A percentile compares a stretch with the other conserved stretches of the same genome.
Conservation (phyloP, 306 rosid species). For the Arachis hypogaea region DNA sequence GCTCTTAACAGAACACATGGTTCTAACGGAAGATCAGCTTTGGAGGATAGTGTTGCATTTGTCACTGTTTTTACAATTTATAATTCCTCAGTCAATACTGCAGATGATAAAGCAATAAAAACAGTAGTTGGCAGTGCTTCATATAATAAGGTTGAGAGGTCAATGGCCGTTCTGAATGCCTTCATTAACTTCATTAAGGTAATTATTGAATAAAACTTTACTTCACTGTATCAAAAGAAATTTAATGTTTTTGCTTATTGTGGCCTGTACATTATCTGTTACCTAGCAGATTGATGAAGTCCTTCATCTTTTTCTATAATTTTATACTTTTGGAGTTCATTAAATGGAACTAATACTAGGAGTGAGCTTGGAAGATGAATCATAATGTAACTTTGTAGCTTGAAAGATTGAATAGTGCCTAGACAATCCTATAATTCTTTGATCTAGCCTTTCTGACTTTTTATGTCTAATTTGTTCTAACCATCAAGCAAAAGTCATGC, state of each 20-base stretch:
- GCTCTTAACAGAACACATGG: conserved; percentile 70
- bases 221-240: not conserved
- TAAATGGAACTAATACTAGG: conserved; percentile 16
- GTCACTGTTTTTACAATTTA: conserved; percentile 81
- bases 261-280: not conserved
- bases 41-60: conserved; percentile 51
- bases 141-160: conserved; percentile 70
- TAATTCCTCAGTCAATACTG: conserved; percentile 54
- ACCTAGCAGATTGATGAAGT: conserved; percentile 28
- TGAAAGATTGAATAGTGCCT: not conserved
- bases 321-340: conserved; percentile 32
- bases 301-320: not conserved
- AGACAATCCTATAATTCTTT: not conserved
- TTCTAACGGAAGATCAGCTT: conserved; percentile 38
- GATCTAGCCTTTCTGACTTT: not conserved
- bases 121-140: conserved; percentile 69
- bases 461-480: not conserved
- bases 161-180: conserved; percentile 75
- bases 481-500: conserved; percentile 1
- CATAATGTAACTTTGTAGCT: not conserved
- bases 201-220: conserved; percentile 21
- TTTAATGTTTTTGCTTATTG: conserved; percentile 21
- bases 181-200: conserved; percentile 87
- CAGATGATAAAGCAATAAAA: conserved; percentile 52
- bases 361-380: not conserved